Percentiles rank a stretch among this genome's conserved stretches.
Evolutionary conservation across 2,329 filamentous ascomycete species (phyloP).

Genomic region (Verticillium zaregamsianum): DNA sequence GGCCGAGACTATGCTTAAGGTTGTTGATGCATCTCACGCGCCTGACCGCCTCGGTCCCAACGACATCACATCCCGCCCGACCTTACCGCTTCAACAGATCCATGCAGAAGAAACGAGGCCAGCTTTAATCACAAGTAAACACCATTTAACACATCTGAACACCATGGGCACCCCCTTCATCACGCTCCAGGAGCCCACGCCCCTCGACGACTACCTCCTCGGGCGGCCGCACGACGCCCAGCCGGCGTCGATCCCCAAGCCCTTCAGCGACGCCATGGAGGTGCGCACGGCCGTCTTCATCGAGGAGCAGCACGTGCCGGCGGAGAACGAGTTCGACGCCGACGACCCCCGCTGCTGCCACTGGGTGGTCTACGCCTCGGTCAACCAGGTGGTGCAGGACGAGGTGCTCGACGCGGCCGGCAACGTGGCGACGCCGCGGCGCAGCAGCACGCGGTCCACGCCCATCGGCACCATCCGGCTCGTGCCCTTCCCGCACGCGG

Average conservation of each 20-base stretch:
- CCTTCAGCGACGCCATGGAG: constrained; percentile 61
- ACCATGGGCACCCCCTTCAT: constrained; percentile 48
- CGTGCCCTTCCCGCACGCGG: constrained; percentile 73
- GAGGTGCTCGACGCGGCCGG: constrained; percentile 40
- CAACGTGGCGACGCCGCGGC: constrained; percentile 34
- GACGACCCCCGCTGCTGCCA: constrained; percentile 80
- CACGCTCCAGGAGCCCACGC: constrained; percentile 41
- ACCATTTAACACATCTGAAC: no score
- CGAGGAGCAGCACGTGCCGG: constrained; percentile 50
- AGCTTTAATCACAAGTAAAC: no score
- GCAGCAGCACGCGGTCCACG: constrained; percentile 37
- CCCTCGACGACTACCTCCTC: constrained; percentile 43
- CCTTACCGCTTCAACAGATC: no score
- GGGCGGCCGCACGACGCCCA: constrained; percentile 37
- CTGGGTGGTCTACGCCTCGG: constrained; percentile 77
- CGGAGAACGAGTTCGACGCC: constrained; percentile 71
- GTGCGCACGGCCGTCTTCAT: constrained; percentile 60
- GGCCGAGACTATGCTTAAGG: neutral
- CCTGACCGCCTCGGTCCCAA: no score
- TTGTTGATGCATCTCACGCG: neutral
- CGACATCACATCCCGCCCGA: no score
- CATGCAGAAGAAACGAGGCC: no score
- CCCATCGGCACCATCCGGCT: constrained; percentile 75
- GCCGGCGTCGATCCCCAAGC: constrained; percentile 38
- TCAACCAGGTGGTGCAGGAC: constrained; percentile 41